Evolutionary conservation across 441 rosid genomes (phyloP).

Genomic region (Metrosideros polymorpha): DNA sequence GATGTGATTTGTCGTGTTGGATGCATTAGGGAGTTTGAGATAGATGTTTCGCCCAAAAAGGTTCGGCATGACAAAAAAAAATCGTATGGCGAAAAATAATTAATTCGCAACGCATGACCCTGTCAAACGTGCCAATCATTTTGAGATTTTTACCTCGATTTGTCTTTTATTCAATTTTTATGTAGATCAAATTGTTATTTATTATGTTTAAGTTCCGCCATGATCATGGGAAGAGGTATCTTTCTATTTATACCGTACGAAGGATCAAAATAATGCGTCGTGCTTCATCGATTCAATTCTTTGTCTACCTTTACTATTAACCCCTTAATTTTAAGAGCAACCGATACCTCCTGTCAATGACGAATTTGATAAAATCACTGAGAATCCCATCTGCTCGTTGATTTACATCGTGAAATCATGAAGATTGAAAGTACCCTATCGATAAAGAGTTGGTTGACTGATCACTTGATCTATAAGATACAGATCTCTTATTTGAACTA

Average conservation of each 20-base stretch:
- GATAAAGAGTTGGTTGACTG: not conserved
- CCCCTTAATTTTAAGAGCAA: not conserved
- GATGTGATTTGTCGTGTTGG: not conserved
- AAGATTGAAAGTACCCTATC: not conserved
- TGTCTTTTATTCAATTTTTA: not conserved
- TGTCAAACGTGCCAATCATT: fast-evolving
- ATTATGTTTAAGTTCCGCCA: not conserved
- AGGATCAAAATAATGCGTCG: not conserved
- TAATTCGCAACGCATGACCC: not conserved
- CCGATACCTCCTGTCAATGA: not conserved
- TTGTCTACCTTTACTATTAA: too few relatives aligned
- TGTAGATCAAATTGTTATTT: not conserved
- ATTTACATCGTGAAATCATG: not conserved
- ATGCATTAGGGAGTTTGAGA: not conserved
- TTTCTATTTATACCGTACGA: not conserved
- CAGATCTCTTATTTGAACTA: not conserved
- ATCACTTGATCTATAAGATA: not conserved
- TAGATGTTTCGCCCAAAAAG: not conserved
- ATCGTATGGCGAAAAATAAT: not conserved
- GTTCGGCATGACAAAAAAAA: not conserved
- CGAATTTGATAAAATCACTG: not conserved
- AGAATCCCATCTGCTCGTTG: not conserved
- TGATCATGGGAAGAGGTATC: not conserved
- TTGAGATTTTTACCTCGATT: not conserved
- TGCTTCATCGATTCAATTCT: not conserved